Conservation (phyloP, 768 basidiomycete genomes). For the Suillus discolor region DNA sequence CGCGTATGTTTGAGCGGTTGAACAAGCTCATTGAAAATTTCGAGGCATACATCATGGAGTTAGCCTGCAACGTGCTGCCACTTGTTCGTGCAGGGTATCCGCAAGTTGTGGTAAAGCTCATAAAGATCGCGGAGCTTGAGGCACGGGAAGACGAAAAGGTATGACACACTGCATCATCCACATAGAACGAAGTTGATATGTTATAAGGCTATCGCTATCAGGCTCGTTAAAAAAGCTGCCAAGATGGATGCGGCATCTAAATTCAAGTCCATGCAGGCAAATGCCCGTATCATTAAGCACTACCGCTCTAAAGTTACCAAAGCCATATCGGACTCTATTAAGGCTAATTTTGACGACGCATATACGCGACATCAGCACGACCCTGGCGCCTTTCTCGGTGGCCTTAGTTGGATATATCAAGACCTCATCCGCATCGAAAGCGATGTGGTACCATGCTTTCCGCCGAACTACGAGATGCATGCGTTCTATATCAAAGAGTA, state of each 20-base stretch:
- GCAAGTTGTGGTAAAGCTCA: slow-evolving; percentile 86
- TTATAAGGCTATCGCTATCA: slow-evolving; percentile 84
- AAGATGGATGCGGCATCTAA: slow-evolving; percentile 92
- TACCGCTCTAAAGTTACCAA: slow-evolving; percentile 90
- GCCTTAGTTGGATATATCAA: slow-evolving; percentile 89
- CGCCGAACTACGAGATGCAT: slow-evolving; percentile 89
- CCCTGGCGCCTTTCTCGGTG: slow-evolving; percentile 73
- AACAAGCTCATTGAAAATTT: slow-evolving; percentile 81
- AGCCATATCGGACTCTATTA: slow-evolving; percentile 77
- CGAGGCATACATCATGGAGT: slow-evolving; percentile 78
- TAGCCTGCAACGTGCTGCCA: slow-evolving; percentile 78
- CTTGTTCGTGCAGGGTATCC: slow-evolving; percentile 78
- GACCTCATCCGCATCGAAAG: slow-evolving; percentile 92
- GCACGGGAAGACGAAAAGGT: slow-evolving; percentile 95
- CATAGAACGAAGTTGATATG: neutral
- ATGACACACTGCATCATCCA: slow-evolving; percentile 5
- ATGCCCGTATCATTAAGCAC: slow-evolving; percentile 92
- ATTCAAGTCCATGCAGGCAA: slow-evolving; percentile 91
- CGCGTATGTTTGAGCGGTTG: slow-evolving; percentile 83
- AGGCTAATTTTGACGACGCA: slow-evolving; percentile 66
- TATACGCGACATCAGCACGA: slow-evolving; percentile 64
- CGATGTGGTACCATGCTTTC: slow-evolving; percentile 90
- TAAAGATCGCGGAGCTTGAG: slow-evolving; percentile 94
- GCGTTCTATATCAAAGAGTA: slow-evolving; percentile 84
- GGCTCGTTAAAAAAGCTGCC: slow-evolving; percentile 91